Evolutionary conservation across 306 rosid genomes (phyloP), one percentile per base, ranked within the genome.

Genomic region (Myrica gale): DNA sequence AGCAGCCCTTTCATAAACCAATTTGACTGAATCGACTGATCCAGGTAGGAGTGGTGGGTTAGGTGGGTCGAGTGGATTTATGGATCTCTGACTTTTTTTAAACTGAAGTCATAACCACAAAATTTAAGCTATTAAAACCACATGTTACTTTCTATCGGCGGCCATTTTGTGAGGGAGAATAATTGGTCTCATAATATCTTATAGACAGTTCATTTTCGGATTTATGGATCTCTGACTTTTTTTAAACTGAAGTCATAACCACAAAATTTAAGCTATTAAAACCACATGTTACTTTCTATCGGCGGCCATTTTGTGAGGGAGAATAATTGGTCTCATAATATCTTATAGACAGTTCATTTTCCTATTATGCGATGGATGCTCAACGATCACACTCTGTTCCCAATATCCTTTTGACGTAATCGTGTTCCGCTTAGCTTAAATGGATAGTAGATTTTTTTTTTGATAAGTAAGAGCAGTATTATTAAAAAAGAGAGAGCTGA

Each of bases 61-160:
- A 41, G 11, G 53, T 11, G 53, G 53, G 68, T 67, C 63, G 48
- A 21, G 62, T 15, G 41, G 41, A 55, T 41, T 58, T 32, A 32
- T 32, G 37, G 37, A 32, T 32, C 37, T 32, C 37, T 32, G 37
- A 2, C 3, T 32, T 32, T 65, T 37, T 37, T 17, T 44, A 61
- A 53, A 71, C 62, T 69, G 67, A 54, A 74, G 56, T 79, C 62
- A 16, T 71, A 26, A n/a, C 41, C 21, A 79, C 47, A n/a, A 46
- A 13, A 58, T 13, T 23, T 60, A 44, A 70, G 26, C 50, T 46
- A 46, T 46, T 6, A 46, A 46, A 46, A 46, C 2, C 50, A 6
- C 50, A 46, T 10, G 75, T 20, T 1, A 68, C 37, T 51, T 69
- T 67, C 55, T 63, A 51, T 75, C 23, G 60, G 44, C 60, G 48